Base-by-base conservation (phyloP, 768 basidiomycete species). In the Russula lepida region DNA sequence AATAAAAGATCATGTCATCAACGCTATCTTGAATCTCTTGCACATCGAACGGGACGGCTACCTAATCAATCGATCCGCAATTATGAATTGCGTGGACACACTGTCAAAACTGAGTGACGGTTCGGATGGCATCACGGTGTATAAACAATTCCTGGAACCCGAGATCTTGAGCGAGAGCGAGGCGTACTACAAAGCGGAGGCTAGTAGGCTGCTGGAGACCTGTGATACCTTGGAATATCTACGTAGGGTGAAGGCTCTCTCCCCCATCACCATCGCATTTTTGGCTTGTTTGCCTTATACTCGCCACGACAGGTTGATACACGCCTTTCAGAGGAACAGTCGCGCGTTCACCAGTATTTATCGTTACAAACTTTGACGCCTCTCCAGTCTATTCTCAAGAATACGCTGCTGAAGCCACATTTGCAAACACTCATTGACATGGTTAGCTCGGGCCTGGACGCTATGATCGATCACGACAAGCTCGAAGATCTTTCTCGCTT, bases 21-120 rank as follows among this genome's bases (percentile, higher is more conserved):
- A 81, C 11, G 90, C 92, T n/a, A 79, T 98, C 54, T 79, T 98
- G 51, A 81, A 81, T 32, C 89, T 95, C 74, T 85, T 99, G 57
- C 89, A 84, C 62, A 84, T 92, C 56, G 97, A 99, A 68, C 87
- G 97, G 17, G 88, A 95, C 64, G 94, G 94, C 27, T 89, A 88
- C 69, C 82, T 82, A 49, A 92, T 98, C 69, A 92, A 91, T 68
- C 87, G 89, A n/a, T 92, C 92, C 2, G 85, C 90, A 3, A 84
- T 98, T 54, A 89, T 91, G 69, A 89, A 88, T 66, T 92, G 89
- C 64, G 85, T 95, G 23, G 90, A 93, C 44, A 85, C 98, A 48
- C 81, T 97, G 49, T 74, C 89, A 41, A 80, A 85, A 59, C 79
- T 98, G 30, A 74, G 78, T 11, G 78, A 79, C 33, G 78, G 78